These are phyloP conservation scores for Saccharata proteae DNA, from an alignment of 2,329 filamentous ascomycete genomes.

Conservation along the genomic window DNA sequence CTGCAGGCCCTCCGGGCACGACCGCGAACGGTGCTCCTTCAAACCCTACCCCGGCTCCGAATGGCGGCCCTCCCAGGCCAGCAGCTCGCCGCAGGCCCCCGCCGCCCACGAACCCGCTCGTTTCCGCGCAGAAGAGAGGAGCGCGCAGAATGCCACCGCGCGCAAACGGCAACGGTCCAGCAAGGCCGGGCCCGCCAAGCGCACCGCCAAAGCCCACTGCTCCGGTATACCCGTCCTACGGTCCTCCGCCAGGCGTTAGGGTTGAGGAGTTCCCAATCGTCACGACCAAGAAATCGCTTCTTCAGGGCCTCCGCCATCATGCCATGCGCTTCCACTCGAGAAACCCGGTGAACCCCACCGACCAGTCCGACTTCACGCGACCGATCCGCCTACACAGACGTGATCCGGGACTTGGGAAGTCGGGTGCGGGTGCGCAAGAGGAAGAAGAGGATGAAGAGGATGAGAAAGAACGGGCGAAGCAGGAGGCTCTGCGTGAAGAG, in stretches of 20 bases:
- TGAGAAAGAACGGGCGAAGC: constrained; percentile 50
- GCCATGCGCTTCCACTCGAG: constrained; percentile 69
- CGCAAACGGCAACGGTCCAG: not conserved
- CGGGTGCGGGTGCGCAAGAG: constrained; percentile 27
- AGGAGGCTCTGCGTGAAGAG: constrained; percentile 54
- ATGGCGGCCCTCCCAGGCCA: constrained; percentile 20
- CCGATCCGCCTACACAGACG: constrained; percentile 83
- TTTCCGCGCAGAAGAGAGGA: constrained; percentile 9
- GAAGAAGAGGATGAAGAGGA: constrained; percentile 51
- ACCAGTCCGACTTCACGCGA: constrained; percentile 73
- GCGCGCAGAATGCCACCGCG: constrained; percentile 1
- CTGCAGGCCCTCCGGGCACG: constrained; percentile 17
- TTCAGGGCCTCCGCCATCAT: constrained; percentile 73
- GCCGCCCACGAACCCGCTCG: constrained; percentile 24
- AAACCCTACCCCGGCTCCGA: constrained; percentile 18
- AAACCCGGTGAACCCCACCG: constrained; percentile 51
- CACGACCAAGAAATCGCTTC: constrained; percentile 60
- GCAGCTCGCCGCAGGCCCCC: constrained; percentile 20
- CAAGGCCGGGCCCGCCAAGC: not conserved
- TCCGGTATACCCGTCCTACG: not conserved
- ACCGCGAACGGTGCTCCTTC: constrained; percentile 11
- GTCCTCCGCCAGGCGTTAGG: not conserved
- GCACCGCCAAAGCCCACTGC: constrained; percentile 1
- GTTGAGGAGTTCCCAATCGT: constrained; percentile 1
- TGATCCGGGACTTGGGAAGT: constrained; percentile 49